Conservation (phyloP, 305 asterid species). For the Lippia alba region DNA sequence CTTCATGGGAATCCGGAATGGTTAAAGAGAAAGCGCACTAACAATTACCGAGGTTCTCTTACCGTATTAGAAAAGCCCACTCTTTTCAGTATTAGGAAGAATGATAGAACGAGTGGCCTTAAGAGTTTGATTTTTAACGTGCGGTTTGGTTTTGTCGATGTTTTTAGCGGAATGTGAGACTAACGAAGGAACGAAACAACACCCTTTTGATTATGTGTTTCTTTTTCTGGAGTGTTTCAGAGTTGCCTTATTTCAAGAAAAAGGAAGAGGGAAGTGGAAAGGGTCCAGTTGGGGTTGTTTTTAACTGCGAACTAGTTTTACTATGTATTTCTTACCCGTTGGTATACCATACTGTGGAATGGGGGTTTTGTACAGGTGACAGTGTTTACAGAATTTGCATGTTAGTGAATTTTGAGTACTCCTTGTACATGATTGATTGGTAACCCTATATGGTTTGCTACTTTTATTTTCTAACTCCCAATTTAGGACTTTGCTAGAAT, state of each 20-base stretch:
- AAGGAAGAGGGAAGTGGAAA: background rate
- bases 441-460: background rate
- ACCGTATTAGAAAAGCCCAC: slow-evolving; percentile 13
- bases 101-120: slow-evolving; percentile 22
- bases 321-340: background rate
- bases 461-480: background rate
- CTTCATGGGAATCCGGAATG: slow-evolving; percentile 71
- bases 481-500: too few relatives aligned
- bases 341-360: slow-evolving; percentile 22
- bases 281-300: slow-evolving; percentile 6
- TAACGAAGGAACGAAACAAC: slow-evolving; percentile 22
- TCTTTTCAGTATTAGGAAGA: slow-evolving; percentile 6
- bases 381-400: slow-evolving; percentile 24
- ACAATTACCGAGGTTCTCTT: slow-evolving; percentile 10
- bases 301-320: slow-evolving; percentile 31
- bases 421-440: slow-evolving; percentile 25
- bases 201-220: too few relatives aligned
- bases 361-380: slow-evolving; percentile 28
- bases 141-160: slow-evolving; percentile 31
- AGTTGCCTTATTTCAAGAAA: background rate
- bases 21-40: slow-evolving; percentile 32
- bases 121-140: slow-evolving; percentile 24
- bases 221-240: slow-evolving; percentile 24
- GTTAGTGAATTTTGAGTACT: slow-evolving; percentile 13
- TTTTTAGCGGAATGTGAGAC: slow-evolving; percentile 34